Conservation (phyloP, 192 early-diverging fungal genomes). For the Spizellomyces sp. region DNA sequence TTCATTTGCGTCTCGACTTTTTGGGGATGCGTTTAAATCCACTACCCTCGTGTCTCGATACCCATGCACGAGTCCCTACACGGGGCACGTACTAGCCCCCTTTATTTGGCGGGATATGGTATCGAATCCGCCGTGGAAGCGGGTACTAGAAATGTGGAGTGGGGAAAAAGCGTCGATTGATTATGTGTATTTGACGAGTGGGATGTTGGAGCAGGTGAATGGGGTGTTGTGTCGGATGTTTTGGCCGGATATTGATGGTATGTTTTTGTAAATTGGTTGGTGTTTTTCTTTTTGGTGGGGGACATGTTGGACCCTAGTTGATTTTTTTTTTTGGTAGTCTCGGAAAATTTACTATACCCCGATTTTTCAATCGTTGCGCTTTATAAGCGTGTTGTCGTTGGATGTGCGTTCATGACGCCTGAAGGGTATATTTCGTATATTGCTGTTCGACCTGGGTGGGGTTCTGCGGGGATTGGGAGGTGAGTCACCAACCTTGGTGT, state of each 20-base stretch:
- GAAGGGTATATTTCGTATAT: conserved; percentile 90
- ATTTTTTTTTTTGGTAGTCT: conserved; percentile 59
- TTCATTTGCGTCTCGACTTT: conserved; percentile 76
- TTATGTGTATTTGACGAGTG: conserved; percentile 74
- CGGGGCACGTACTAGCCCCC: conserved; percentile 74
- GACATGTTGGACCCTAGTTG: too few species aligned
- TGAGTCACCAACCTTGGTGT: conserved; percentile 36
- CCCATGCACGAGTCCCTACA: conserved; percentile 61
- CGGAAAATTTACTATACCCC: conserved; percentile 77
- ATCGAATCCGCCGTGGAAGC: conserved; percentile 49
- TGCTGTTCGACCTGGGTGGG: conserved; percentile 83
- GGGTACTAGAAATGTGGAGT: conserved; percentile 39
- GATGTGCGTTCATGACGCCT: conserved; percentile 91
- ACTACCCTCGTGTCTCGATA: conserved; percentile 59
- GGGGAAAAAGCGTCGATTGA: conserved; percentile 58
- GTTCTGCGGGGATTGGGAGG: conserved; percentile 79
- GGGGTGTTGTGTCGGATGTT: conserved; percentile 72
- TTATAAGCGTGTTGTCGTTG: conserved; percentile 78
- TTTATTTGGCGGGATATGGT: conserved; percentile 78
- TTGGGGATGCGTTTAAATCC: conserved; percentile 59
- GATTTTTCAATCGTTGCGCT: conserved; percentile 85
- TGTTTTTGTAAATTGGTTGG: background rate
- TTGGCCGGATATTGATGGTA: conserved; percentile 89
- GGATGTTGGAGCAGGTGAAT: conserved; percentile 76
- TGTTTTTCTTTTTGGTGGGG: too few species aligned